Conservation (phyloP, 2,329 filamentous ascomycete genomes). For the Emergomyces pasteurianus region DNA sequence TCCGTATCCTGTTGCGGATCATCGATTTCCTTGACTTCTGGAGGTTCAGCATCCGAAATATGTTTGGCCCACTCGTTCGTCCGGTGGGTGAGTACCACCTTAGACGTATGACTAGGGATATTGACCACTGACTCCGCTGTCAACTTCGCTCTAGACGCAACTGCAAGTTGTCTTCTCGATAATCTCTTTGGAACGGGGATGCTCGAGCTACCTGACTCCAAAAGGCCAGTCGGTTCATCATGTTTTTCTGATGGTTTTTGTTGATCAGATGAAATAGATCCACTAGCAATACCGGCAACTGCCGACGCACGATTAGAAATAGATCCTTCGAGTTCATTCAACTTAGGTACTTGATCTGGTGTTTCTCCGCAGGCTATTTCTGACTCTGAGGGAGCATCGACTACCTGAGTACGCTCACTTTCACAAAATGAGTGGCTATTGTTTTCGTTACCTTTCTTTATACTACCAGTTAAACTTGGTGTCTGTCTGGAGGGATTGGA, state of each 20-base stretch:
- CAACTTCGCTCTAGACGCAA: constrained; percentile 12
- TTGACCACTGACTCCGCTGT: constrained; percentile 36
- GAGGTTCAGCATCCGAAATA: constrained; percentile 61
- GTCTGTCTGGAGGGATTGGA: neutral
- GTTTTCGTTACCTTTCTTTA: neutral
- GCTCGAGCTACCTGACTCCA: neutral
- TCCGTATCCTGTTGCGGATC: constrained; percentile 18
- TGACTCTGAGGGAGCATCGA: neutral
- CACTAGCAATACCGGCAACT: neutral
- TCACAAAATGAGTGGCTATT: neutral
- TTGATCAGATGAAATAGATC: neutral
- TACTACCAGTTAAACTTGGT: neutral
- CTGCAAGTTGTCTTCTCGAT: constrained; percentile 3
- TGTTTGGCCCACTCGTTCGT: constrained; percentile 97
- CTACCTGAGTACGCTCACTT: neutral
- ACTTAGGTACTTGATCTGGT: neutral
- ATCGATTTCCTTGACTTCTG: constrained; percentile 44
- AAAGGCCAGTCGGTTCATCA: neutral
- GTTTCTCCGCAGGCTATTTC: neutral
- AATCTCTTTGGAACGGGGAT: neutral
- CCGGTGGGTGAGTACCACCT: constrained; percentile 67
- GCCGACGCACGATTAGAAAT: neutral
- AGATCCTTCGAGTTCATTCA: neutral
- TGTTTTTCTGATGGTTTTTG: neutral
- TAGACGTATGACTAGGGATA: constrained; percentile 61